These are phyloP conservation scores for Pyrrhoderma noxium DNA, from an alignment of 1,284 basidiomycete species.

Conservation along the genomic window DNA sequence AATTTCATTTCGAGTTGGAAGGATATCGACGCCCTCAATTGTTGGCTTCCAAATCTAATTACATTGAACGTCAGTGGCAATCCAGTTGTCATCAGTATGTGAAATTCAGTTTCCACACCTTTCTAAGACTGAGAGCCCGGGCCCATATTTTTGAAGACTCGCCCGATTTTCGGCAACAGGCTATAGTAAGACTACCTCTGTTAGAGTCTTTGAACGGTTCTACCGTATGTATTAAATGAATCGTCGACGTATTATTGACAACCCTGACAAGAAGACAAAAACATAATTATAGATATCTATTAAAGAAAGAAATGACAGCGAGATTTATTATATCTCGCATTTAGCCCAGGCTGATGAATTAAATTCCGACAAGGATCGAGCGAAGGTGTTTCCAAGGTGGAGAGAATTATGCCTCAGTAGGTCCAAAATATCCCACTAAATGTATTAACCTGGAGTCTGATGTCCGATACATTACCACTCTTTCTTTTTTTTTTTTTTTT, in stretches of 20 bases:
- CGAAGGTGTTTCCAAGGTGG: slow-evolving; percentile 56
- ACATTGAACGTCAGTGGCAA: slow-evolving; percentile 55
- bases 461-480: no score
- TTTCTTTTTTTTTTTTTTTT: no score
- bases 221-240: slow-evolving; percentile 35
- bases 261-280: no score
- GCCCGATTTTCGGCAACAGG: slow-evolving; percentile 53
- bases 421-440: slow-evolving; percentile 26
- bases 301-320: slow-evolving; percentile 78
- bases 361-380: slow-evolving; percentile 38
- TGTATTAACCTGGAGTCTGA: no score
- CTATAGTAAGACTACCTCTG: slow-evolving; percentile 65
- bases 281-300: slow-evolving; percentile 8
- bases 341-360: slow-evolving; percentile 37
- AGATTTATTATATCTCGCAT: slow-evolving; percentile 75
- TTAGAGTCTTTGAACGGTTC: slow-evolving; percentile 65
- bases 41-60: slow-evolving; percentile 58
- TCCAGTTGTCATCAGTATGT: slow-evolving; percentile 50
- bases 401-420: slow-evolving; percentile 52
- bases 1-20: slow-evolving; percentile 61
- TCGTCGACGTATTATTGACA: no score
- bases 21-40: slow-evolving; percentile 61
- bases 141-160: slow-evolving; percentile 16
- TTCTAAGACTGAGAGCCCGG: slow-evolving; percentile 7
- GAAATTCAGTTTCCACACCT: slow-evolving; percentile 9